Evolutionary conservation across 2,329 filamentous ascomycete genomes (phyloP), one percentile per base, ranked within the genome.

Genomic region (Elsinoe arachidis): DNA sequence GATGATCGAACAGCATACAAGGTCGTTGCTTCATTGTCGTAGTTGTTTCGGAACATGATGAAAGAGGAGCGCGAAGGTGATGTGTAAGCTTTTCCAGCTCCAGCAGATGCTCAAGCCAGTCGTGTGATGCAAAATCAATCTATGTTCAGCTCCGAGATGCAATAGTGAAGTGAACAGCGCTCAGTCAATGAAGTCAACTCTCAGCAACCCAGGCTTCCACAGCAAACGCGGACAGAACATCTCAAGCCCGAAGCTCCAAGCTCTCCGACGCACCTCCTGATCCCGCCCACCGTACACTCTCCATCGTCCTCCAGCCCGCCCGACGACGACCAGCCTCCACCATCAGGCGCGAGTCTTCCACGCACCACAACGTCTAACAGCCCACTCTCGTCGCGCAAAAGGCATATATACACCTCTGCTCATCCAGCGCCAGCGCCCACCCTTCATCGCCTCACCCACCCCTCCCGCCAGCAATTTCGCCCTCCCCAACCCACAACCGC

Each of bases 11-110:
- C 38, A 70, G 76, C 86, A 77, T 81, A 96, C 90, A 97, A 99
- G 77, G 93, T 99, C 77, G 97, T 91, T 63, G 92, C 95, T 77
- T 99, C 93, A 84, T 99, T 99, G 80, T 99, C 93, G 82, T 99
- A 99, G 78, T 97, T 97, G 82, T 99, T 99, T 77, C 93, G 84
- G 79, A 99, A 99, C 93, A 99, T 97, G 70, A 70, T 85, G 81
- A 64, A 62, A 60, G 62, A 58, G 58, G 58, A 51, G 61, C 51
- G 37, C 55, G 38, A 37, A 57, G 52, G 58, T 53, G 33, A 9
- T 30, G 37, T 17, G 3, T 15, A 26, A 33, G 53, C 41, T 49
- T 5, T 37, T 43, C 14, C 26, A 14, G 59, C 52, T 44, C 61
- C 53, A 59, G 55, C 30, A 55, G 43, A 33, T 34, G 46, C n/a